A percentile compares a stretch with the other conserved stretches of the same genome.
Conservation (phyloP, 768 basidiomycete species). For the Cyathus striatus region DNA sequence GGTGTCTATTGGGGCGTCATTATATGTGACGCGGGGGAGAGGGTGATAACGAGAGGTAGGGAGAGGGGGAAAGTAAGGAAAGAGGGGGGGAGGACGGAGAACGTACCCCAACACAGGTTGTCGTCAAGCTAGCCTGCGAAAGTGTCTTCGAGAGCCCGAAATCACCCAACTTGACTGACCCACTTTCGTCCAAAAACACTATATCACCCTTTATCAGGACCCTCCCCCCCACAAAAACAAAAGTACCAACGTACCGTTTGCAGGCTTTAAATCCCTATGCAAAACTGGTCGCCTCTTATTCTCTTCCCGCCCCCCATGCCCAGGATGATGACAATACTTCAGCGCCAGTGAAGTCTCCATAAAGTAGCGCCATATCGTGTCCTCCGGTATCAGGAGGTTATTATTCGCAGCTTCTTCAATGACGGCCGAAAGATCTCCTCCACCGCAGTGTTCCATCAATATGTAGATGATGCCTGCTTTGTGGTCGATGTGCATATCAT, state of each 20-base stretch:
- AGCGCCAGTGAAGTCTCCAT: constrained; percentile 88
- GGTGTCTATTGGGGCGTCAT: constrained; percentile 64
- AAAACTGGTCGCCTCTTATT: constrained; percentile 70
- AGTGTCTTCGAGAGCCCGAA: constrained; percentile 95
- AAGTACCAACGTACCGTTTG: constrained; percentile 70
- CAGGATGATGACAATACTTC: constrained; percentile 89
- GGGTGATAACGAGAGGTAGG: neutral
- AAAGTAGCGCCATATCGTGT: constrained; percentile 94
- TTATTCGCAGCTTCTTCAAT: constrained; percentile 75
- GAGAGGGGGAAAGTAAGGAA: neutral
- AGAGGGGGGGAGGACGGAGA: neutral
- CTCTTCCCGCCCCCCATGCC: constrained; percentile 46
- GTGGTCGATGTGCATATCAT: constrained; percentile 88
- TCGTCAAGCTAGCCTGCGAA: constrained; percentile 82
- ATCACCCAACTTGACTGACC: constrained; percentile 93
- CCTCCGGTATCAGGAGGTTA: constrained; percentile 77
- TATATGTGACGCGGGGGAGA: neutral
- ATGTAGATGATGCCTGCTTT: constrained; percentile 91
- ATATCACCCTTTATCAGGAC: neutral
- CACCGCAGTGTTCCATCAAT: constrained; percentile 98
- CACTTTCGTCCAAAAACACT: constrained; percentile 88
- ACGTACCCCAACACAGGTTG: constrained; percentile 94
- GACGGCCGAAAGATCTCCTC: constrained; percentile 86
- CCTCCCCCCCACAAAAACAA: neutral
- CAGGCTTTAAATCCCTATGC: constrained; percentile 95